Evolutionary conservation across 805 yeast genomes (phyloP).

Genomic region (Lipomyces mesembrius): DNA sequence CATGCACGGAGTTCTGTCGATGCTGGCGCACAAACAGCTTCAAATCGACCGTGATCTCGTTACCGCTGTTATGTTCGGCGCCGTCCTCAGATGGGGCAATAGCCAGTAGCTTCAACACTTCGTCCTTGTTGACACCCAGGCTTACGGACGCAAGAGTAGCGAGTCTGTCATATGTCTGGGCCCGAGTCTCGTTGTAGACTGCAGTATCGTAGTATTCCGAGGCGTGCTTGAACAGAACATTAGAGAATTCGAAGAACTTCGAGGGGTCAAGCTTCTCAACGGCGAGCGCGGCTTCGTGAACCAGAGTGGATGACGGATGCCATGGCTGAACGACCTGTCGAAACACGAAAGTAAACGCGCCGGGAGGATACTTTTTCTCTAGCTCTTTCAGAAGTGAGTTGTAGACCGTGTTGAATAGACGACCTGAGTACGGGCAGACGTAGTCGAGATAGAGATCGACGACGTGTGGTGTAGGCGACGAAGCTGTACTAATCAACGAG

Average conservation of each 20-base stretch:
- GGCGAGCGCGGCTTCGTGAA: constrained; percentile 74
- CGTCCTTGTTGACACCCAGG: constrained; percentile 49
- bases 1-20: constrained; percentile 78
- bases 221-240: constrained; percentile 60
- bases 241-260: constrained; percentile 61
- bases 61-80: constrained; percentile 59
- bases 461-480: constrained; percentile 42
- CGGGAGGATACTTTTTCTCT: constrained; percentile 51
- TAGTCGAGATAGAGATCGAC: constrained; percentile 74
- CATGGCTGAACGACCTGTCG: constrained; percentile 86
- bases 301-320: constrained; percentile 75
- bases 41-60: constrained; percentile 61
- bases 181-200: constrained; percentile 58
- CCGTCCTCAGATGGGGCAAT: constrained; percentile 46
- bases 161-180: constrained; percentile 59
- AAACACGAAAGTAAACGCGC: constrained; percentile 62
- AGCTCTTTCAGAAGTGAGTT: constrained; percentile 59
- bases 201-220: constrained; percentile 65
- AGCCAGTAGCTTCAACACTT: constrained; percentile 46
- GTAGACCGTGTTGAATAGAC: constrained; percentile 61
- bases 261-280: constrained; percentile 61
- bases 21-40: constrained; percentile 75
- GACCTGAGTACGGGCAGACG: constrained; percentile 76
- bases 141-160: constrained; percentile 53
- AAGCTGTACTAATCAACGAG: constrained; percentile 18